phyloP scores from a whole-genome alignment of 2,329 filamentous ascomycete genomes.

The Aspergillus cejpii region DNA sequence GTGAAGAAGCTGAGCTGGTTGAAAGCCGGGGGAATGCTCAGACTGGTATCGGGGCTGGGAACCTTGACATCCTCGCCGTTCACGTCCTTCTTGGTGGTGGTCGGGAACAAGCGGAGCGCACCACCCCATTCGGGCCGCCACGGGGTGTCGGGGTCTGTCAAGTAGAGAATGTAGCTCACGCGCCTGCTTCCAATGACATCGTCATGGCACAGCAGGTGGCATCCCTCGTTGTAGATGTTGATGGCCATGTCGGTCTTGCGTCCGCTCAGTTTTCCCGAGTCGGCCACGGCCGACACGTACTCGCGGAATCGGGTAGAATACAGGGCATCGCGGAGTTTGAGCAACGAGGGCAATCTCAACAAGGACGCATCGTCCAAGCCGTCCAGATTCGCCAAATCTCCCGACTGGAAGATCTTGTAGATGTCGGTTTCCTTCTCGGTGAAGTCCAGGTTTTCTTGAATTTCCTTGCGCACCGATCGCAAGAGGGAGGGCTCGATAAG shows the following conservation, averaged over 20 bases:
- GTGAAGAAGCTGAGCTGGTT: slow-evolving; percentile 98
- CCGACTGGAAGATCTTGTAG: slow-evolving; percentile 98
- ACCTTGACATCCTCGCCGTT: slow-evolving; percentile 71
- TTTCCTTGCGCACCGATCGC: slow-evolving; percentile 79
- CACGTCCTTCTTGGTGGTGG: slow-evolving; percentile 56
- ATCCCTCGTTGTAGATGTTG: slow-evolving; percentile 95
- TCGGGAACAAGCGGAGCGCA: slow-evolving; percentile 79
- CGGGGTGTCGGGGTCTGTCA: slow-evolving; percentile 82
- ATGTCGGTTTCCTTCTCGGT: slow-evolving; percentile 99
- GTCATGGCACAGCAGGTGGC: slow-evolving; percentile 92
- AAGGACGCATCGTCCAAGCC: slow-evolving; percentile 83
- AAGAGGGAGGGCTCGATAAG: slow-evolving; percentile 76
- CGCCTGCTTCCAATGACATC: slow-evolving; percentile 96
- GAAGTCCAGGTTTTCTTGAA: slow-evolving; percentile 84
- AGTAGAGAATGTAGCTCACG: slow-evolving; percentile 93
- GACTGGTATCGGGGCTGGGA: slow-evolving; percentile 68
- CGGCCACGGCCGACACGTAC: slow-evolving; percentile 80
- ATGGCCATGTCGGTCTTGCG: slow-evolving; percentile 98
- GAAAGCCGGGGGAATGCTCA: slow-evolving; percentile 88
- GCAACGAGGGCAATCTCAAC: slow-evolving; percentile 77
- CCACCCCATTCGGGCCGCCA: slow-evolving; percentile 94
- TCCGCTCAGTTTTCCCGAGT: slow-evolving; percentile 78
- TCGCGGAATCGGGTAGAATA: slow-evolving; percentile 86
- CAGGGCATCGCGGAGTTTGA: slow-evolving; percentile 84
- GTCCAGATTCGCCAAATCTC: slow-evolving; percentile 92